Conservation (phyloP, 1,284 basidiomycete genomes). For the Schizophyllum amplum region DNA sequence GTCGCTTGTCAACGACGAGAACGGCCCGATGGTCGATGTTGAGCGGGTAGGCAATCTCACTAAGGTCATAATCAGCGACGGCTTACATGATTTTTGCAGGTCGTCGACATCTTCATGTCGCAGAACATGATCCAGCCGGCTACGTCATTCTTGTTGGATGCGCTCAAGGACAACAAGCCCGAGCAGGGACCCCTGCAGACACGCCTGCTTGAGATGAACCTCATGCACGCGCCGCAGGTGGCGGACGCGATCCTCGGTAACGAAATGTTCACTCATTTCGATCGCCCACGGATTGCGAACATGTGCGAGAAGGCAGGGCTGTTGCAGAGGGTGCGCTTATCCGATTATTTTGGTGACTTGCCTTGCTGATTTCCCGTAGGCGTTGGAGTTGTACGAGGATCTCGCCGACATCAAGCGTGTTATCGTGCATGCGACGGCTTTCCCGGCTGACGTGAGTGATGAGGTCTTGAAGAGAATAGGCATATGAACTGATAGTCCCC, state of each 20-base stretch:
- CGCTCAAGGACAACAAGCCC: constrained; percentile 98
- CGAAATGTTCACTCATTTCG: constrained; percentile 98
- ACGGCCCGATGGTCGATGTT: constrained; percentile 88
- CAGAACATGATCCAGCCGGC: constrained; percentile 99
- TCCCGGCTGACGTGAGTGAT: constrained; percentile 71
- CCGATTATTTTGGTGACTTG: neutral
- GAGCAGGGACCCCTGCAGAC: constrained; percentile 98
- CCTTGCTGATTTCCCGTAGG: constrained; percentile 37
- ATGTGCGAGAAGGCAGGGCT: constrained; percentile 98
- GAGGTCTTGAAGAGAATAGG: constrained; percentile 3
- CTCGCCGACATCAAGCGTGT: constrained; percentile 97
- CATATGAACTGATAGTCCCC: constrained; percentile 7
- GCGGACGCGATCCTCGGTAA: constrained; percentile 99
- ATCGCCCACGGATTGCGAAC: constrained; percentile 94
- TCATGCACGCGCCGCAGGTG: constrained; percentile 96
- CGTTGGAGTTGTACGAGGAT: constrained; percentile 98
- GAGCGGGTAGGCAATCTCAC: constrained; percentile 58
- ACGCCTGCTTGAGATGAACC: constrained; percentile 95
- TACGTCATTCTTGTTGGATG: constrained; percentile 96
- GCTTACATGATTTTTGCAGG: constrained; percentile 29
- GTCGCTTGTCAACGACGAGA: constrained; percentile 93
- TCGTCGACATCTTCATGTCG: constrained; percentile 98
- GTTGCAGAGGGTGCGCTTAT: constrained; percentile 68
- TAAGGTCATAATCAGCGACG: neutral
- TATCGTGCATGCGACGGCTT: constrained; percentile 86